Conservation (phyloP, 2,329 filamentous ascomycete species). For the Clonostachys rhizophaga region DNA sequence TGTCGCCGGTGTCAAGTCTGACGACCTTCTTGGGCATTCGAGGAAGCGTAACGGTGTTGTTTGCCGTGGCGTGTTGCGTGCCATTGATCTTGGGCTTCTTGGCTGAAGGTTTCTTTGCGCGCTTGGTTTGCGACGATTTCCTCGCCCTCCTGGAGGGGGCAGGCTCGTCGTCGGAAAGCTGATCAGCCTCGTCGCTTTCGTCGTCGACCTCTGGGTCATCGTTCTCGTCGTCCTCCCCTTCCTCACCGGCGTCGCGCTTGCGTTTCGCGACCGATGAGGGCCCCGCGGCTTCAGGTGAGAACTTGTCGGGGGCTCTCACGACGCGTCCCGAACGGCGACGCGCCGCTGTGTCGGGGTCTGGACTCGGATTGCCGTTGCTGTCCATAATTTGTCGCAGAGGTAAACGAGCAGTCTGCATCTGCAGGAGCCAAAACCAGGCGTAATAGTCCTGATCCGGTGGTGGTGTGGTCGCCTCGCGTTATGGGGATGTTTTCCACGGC, state of each 20-base stretch:
- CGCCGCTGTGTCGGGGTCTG: slow-evolving; percentile 44
- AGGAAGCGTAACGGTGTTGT: slow-evolving; percentile 36
- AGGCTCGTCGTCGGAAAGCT: slow-evolving; percentile 38
- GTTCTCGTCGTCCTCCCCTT: slow-evolving; percentile 39
- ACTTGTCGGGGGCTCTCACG: slow-evolving; percentile 55
- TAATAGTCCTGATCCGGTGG: background rate
- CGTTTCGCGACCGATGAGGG: slow-evolving; percentile 46
- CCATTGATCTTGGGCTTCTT: slow-evolving; percentile 65
- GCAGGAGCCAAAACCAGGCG: slow-evolving; percentile 5
- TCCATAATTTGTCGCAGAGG: slow-evolving; percentile 34
- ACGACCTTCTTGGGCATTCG: slow-evolving; percentile 53
- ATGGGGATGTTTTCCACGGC: slow-evolving; percentile 1
- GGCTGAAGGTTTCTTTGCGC: slow-evolving; percentile 49
- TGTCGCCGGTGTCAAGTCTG: slow-evolving; percentile 43
- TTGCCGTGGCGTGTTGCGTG: slow-evolving; percentile 26
- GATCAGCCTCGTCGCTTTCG: slow-evolving; percentile 37
- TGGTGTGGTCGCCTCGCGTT: background rate
- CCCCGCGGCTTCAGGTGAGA: slow-evolving; percentile 40
- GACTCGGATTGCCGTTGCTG: slow-evolving; percentile 48
- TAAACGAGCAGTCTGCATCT: slow-evolving; percentile 7
- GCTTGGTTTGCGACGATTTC: slow-evolving; percentile 36
- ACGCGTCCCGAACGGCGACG: slow-evolving; percentile 68
- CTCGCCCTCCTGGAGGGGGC: slow-evolving; percentile 21
- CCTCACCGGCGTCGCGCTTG: slow-evolving; percentile 48
- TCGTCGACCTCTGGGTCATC: slow-evolving; percentile 43